Base-by-base conservation (phyloP, 129 eudicot genomes). In the Saussurea involucrata region DNA sequence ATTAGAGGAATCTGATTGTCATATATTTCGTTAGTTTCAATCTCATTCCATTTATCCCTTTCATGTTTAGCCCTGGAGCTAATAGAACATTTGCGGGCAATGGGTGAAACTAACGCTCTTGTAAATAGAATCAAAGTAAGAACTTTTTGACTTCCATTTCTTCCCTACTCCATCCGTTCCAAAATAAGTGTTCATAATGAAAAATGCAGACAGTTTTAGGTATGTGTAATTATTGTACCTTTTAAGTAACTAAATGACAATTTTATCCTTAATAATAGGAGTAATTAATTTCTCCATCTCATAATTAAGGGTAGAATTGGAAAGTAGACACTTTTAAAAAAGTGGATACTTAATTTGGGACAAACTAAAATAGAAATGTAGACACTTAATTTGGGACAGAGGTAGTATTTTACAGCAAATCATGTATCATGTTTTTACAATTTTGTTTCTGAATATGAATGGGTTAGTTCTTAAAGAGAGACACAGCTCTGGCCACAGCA, bases 101-200 rank as follows among this genome's bases (percentile, higher is more conserved):
- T 95, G 99, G 97, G 99, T 53, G 99, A 95, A 89, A 89, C 97
- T 24, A 95, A 89, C 78, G 99, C 99, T 80, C 88, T 95, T 74
- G 71, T 92, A 18, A 89, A 95, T 33, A 92, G 94, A 81, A 77
- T 80, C 85, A 83, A 76, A 68, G 99, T 92, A 87, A 80, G 86
- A 67, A 28, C 3, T 31, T n/a, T 37, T 66, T 55, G 61, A 29
- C 57, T 24, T 58, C 3, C n/a, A 37, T 28, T 22, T 61, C n/a
- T 31, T 61, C 63, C 5, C 63, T 74, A 31, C 3, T 36, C 44
- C 44, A 2, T 8, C 12, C 12, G 12, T 36, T 3, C 44, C 44
- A 36, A 36, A 36, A 36, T 36, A 36, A 36, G 44, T 36, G 12
- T 36, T n/a, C n/a, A n/a, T n/a, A n/a, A n/a, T n/a, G n/a, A n/a